Base-by-base conservation (phyloP, 139 green algal species). In the Coelastrella sp. region DNA sequence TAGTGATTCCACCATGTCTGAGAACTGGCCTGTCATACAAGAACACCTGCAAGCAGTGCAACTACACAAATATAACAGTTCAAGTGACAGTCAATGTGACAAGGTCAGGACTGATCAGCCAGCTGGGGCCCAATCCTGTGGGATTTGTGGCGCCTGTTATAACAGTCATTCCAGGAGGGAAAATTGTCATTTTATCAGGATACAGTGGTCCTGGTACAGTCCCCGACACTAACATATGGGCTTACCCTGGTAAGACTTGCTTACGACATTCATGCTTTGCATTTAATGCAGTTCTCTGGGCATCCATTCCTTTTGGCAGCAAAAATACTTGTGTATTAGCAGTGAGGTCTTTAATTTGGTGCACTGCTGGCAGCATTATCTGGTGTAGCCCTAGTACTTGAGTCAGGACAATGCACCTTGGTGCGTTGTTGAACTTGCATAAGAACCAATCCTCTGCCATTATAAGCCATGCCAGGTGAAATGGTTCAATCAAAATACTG, bases 41-140 rank as follows among this genome's bases (percentile, higher is more conserved):
- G n/a, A 88, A 88, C 68, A 88, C 84, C 9, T 88, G 84, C 84
- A 81, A 88, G 56, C 84, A 81, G 56, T 88, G 84, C 49, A 88
- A 88, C 49, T 80, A 72, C 49, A 88, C 24, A 7, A 11, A 49
- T 27, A 66, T 72, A 10, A 88, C 8, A 8, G 68, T 25, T 8
- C 58, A 17, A 25, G 19, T 88, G 61, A 58, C 56, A 25, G 68
- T 68, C 4, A 81, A 70, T 68, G 68, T 81, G n/a, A 88, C 68
- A 68, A 66, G 84, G 56, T 58, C 20, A 22, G 84, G 84, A 4
- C 20, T 88, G 4, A 57, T 88, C 8, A 80, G 20, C 11, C 49
- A 56, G 10, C 49, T 27, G 8, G 68, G 84, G 9, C 9, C 7
- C 8, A 81, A 88, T 57, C 84, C 84, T 11, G 35, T 88, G 14